phyloP scores from a whole-genome alignment of 495 filamentous ascomycete genomes.

The Thermothielavioides terrestris region DNA sequence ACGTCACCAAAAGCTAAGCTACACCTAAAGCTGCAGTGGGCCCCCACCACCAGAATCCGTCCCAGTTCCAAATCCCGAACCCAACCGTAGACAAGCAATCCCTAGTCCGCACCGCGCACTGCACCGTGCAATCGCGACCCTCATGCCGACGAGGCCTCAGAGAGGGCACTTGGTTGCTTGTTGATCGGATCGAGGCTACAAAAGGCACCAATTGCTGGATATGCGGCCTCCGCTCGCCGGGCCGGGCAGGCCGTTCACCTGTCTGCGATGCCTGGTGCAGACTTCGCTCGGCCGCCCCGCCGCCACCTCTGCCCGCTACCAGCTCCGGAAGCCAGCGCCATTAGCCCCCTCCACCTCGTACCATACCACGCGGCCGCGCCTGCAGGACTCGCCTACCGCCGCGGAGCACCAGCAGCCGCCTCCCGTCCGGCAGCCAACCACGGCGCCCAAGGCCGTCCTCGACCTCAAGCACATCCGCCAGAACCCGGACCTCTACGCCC shows the following conservation, averaged over 20 bases:
- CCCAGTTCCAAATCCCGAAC: too few relatives aligned
- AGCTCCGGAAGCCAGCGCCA: background rate
- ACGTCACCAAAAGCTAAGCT: too few relatives aligned
- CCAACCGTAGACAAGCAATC: too few relatives aligned
- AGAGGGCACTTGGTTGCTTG: too few relatives aligned
- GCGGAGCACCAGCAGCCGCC: constrained; percentile 4
- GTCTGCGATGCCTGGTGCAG: constrained; percentile 24
- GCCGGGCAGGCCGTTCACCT: constrained; percentile 17
- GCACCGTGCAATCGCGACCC: too few relatives aligned
- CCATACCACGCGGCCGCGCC: constrained; percentile 7
- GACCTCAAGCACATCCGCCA: constrained; percentile 86
- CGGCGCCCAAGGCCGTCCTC: constrained; percentile 69
- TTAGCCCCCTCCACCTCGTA: constrained; percentile 2
- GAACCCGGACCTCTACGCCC: constrained; percentile 64
- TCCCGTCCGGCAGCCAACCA: constrained; percentile 42
- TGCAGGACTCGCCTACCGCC: background rate
- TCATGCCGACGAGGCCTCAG: too few relatives aligned
- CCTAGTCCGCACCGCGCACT: too few relatives aligned
- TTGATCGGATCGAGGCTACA: too few relatives aligned
- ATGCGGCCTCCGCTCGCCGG: constrained; percentile 15
- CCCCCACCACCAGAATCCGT: too few relatives aligned
- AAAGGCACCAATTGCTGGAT: background rate
- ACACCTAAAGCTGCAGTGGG: too few relatives aligned
- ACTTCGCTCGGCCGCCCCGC: constrained; percentile 1
- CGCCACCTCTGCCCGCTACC: background rate